These are phyloP conservation scores for Pulveroboletus sp. DNA, from an alignment of 768 basidiomycete genomes.

Conservation along the genomic window DNA sequence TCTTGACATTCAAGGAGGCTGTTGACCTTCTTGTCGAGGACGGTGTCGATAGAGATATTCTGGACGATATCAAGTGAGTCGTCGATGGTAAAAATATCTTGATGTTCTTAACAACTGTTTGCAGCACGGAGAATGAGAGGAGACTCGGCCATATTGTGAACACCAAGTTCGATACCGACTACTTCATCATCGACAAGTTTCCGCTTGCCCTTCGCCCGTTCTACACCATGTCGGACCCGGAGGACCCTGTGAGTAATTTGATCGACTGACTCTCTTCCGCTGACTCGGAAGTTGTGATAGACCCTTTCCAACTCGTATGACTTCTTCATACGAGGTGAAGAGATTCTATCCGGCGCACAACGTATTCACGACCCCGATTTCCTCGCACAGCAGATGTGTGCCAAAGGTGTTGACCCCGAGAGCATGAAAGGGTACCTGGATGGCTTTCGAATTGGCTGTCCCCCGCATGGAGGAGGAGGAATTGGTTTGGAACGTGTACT, in stretches of 20 bases:
- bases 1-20: constrained; percentile 83
- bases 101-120: constrained; percentile 2
- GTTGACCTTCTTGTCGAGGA: constrained; percentile 84
- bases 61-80: constrained; percentile 88
- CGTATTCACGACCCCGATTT: constrained; percentile 90
- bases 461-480: constrained; percentile 96
- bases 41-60: constrained; percentile 69
- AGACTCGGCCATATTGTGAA: constrained; percentile 86
- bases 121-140: constrained; percentile 94
- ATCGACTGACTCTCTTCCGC: background rate
- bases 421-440: constrained; percentile 92
- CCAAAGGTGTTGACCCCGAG: constrained; percentile 85
- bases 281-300: constrained; percentile 40
- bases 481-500: constrained; percentile 94
- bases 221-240: constrained; percentile 98
- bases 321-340: constrained; percentile 99
- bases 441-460: constrained; percentile 91
- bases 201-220: constrained; percentile 94
- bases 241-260: constrained; percentile 65
- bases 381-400: constrained; percentile 80
- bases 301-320: constrained; percentile 97
- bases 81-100: background rate
- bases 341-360: constrained; percentile 97
- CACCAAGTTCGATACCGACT: constrained; percentile 95
- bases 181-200: constrained; percentile 99